Conservation (phyloP, 306 rosid species). For the Inga laurina region DNA sequence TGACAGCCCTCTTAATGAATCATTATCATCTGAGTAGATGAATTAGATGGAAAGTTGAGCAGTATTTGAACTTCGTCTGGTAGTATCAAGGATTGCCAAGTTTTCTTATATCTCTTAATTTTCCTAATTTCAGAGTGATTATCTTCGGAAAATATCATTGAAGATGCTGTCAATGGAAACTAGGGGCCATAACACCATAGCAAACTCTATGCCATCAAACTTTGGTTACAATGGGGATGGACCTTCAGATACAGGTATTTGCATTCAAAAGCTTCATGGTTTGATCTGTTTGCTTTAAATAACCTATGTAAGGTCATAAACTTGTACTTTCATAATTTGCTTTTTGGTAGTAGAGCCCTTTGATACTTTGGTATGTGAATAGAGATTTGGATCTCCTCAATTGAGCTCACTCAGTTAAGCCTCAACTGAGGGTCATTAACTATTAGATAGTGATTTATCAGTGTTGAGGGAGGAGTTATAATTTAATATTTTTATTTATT, state of each 20-base stretch:
- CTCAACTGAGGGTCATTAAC: neutral
- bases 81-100: neutral
- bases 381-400: neutral
- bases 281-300: neutral
- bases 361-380: neutral
- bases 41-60: neutral
- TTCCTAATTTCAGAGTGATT: constrained; percentile 29
- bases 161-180: constrained; percentile 38
- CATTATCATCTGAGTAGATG: neutral
- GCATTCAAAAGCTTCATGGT: neutral
- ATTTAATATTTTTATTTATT: no score
- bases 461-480: neutral
- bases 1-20: neutral
- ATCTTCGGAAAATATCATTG: constrained; percentile 17
- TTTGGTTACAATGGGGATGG: neutral
- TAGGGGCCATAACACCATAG: neutral
- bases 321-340: no score
- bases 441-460: no score
- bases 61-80: neutral
- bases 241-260: neutral
- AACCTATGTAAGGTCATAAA: neutral
- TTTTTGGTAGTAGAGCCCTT: no score
- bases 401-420: constrained; percentile 31
- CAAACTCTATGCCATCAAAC: neutral
- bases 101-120: neutral